Conservation (phyloP, 2,329 filamentous ascomycete species). For the Parastagonospora nodorum region DNA sequence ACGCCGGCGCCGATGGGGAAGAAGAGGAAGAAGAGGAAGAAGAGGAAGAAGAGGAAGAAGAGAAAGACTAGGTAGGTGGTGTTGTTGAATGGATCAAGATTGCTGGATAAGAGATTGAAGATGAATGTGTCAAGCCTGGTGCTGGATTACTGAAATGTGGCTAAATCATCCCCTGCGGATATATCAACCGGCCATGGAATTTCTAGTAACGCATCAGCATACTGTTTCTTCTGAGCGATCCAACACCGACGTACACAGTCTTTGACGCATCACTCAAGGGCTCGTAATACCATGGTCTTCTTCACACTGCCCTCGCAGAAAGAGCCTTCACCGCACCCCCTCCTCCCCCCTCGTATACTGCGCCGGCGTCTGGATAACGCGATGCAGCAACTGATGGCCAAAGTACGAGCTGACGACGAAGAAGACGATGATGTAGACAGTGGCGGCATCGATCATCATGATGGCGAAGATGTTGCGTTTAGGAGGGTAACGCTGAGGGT, state of each 20-base stretch:
- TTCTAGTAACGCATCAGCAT: too few relatives aligned
- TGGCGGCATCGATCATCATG: constrained; percentile 11
- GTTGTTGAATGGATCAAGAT: too few relatives aligned
- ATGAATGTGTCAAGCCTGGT: too few relatives aligned
- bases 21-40: not conserved
- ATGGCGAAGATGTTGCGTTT: not conserved
- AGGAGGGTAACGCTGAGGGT: not conserved
- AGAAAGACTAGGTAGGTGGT: not conserved
- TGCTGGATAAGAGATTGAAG: too few relatives aligned
- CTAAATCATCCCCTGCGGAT: too few relatives aligned
- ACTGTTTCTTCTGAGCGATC: too few relatives aligned
- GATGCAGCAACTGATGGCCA: constrained; percentile 16
- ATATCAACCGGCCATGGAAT: too few relatives aligned
- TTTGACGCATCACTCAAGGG: too few relatives aligned
- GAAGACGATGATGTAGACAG: constrained; percentile 12
- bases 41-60: not conserved
- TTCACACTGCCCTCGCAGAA: too few relatives aligned
- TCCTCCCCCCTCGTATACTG: constrained; percentile 10
- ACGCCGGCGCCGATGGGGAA: not conserved
- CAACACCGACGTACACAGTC: too few relatives aligned
- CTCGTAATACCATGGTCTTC: too few relatives aligned
- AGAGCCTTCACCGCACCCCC: not conserved
- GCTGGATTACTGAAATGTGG: too few relatives aligned
- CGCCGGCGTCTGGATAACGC: constrained; percentile 17
- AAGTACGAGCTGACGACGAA: constrained; percentile 12